Evolutionary conservation across 345 rosid genomes (phyloP).

Genomic region (Camelina laxa): DNA sequence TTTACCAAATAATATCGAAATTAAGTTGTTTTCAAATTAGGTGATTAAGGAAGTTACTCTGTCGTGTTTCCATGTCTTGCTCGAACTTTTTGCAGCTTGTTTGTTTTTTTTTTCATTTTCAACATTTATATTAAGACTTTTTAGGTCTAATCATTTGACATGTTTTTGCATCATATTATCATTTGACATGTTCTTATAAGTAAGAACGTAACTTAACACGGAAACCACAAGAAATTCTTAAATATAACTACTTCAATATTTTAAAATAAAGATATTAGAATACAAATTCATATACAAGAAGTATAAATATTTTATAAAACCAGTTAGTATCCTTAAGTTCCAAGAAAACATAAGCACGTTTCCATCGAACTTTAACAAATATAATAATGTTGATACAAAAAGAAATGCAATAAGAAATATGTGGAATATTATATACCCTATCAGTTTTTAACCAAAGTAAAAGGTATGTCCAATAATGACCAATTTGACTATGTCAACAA

Average conservation of each 20-base stretch:
- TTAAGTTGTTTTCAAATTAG: not conserved
- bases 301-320: not conserved
- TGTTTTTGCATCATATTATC: not conserved
- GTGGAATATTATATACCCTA: no score
- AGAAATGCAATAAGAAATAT: no score
- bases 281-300: not conserved
- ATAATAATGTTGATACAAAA: not conserved
- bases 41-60: constrained; percentile 15
- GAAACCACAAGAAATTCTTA: no score
- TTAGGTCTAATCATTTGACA: not conserved
- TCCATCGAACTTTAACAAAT: not conserved
- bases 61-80: constrained; percentile 12
- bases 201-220: not conserved
- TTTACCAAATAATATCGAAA: not conserved
- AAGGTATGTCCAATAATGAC: not conserved
- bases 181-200: no score
- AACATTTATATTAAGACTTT: not conserved
- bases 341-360: not conserved
- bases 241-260: no score
- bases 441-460: not conserved
- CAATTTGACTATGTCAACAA: constrained; percentile 4
- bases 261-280: not conserved
- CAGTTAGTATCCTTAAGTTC: not conserved
- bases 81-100: constrained; percentile 10
- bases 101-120: not conserved